Evolutionary conservation across 1,284 basidiomycete species (phyloP), one percentile per base, ranked within the genome.

Genomic region (Sanguinoderma infundibulare): DNA sequence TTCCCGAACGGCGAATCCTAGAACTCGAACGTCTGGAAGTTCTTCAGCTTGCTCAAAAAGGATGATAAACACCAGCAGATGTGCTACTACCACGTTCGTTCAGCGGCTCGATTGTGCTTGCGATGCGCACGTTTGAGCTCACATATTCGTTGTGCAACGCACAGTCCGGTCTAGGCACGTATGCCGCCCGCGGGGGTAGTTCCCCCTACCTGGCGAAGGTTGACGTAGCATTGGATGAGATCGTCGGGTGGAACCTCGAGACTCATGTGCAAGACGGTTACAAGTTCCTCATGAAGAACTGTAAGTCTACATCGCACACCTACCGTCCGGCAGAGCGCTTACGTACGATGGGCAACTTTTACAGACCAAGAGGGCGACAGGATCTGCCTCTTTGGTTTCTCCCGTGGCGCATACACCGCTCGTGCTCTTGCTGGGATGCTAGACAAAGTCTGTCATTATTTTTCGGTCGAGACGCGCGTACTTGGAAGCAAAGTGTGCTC

Each of bases 251-350:
- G n/a, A n/a, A n/a, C n/a, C n/a, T n/a, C n/a, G n/a, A n/a, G n/a
- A n/a, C n/a, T n/a, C n/a, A n/a, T n/a, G n/a, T n/a, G n/a, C n/a
- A n/a, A n/a, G n/a, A n/a, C n/a, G 86, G 86, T 2, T 89, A 89
- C 66, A 78, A 82, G 53, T 89, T 87, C 67, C 72, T 90, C 15
- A 86, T 87, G 82, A 80, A 88, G 67, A 85, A 86, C 61, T 87
- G 83, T 82, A 61, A 38, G 76, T 72, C 10, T 26, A 10, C 3
- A 3, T 26, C 10, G 22, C 22, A 14, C 22, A 24, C 4, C 12
- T 3, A n/a, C 24, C 20, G n/a, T n/a, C n/a, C n/a, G n/a, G n/a
- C n/a, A 44, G 42, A 26, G 22, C 14, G 42, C 5, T 44, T 5
- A 44, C 22, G 5, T 24, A 4, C 17, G 17, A 14, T 5, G 34